phyloP scores from a whole-genome alignment of 2,329 filamentous ascomycete genomes.

The Colletotrichum sansevieriae region DNA sequence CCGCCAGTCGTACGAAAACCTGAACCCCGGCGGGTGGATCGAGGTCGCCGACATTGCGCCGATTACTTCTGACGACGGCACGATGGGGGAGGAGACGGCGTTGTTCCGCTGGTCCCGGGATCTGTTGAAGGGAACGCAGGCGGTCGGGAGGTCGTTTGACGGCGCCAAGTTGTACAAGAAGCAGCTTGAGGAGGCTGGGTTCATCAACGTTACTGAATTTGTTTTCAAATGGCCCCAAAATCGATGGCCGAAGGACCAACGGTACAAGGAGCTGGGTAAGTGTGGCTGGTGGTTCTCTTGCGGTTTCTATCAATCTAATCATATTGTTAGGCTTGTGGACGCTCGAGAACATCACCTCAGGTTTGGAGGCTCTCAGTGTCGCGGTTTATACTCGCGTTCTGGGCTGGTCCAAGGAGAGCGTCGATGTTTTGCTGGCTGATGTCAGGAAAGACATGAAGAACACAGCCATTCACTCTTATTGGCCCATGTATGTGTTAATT shows the following conservation, averaged over 20 bases:
- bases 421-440: slow-evolving; percentile 44
- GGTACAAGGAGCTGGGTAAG: slow-evolving; percentile 60
- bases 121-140: slow-evolving; percentile 12
- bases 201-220: slow-evolving; percentile 60
- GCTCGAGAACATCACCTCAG: slow-evolving; percentile 42
- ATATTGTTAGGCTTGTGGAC: slow-evolving; percentile 43
- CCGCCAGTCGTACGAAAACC: slow-evolving; percentile 42
- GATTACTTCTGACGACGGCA: slow-evolving; percentile 58
- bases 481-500: slow-evolving; percentile 26
- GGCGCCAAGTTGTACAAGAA: slow-evolving; percentile 50
- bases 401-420: slow-evolving; percentile 45
- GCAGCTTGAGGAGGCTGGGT: slow-evolving; percentile 61
- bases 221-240: slow-evolving; percentile 61
- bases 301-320: background rate
- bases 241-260: slow-evolving; percentile 60
- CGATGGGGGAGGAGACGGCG: slow-evolving; percentile 44
- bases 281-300: background rate
- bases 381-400: slow-evolving; percentile 46
- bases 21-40: slow-evolving; percentile 59
- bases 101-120: slow-evolving; percentile 20
- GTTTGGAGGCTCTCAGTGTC: slow-evolving; percentile 46
- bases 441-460: slow-evolving; percentile 47
- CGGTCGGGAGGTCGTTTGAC: slow-evolving; percentile 49
- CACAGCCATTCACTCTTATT: slow-evolving; percentile 44
- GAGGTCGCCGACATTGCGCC: slow-evolving; percentile 59